Evolutionary conservation across 163 green algal species (phyloP).

Genomic region (Coccomyxa subellipsoidea): DNA sequence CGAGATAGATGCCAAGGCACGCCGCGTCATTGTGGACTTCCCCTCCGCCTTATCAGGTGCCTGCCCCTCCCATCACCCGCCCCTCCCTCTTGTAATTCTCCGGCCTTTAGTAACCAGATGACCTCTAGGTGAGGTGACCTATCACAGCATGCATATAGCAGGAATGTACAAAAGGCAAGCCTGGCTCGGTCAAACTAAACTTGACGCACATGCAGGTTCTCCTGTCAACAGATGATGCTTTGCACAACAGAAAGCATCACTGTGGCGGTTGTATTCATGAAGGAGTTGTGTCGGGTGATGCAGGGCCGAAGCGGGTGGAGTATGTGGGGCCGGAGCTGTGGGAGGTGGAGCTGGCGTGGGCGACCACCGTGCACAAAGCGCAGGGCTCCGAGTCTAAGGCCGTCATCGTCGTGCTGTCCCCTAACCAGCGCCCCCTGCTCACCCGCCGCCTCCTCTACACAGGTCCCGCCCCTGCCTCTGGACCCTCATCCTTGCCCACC

Average conservation of each 20-base stretch:
- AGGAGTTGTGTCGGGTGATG: neutral
- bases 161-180: too few species aligned
- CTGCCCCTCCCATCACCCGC: neutral
- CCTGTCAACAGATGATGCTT: too few species aligned
- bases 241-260: too few species aligned
- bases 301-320: constrained; percentile 2
- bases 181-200: too few species aligned
- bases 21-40: constrained; percentile 30
- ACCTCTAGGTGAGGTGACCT: too few species aligned
- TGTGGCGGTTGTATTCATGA: too few species aligned
- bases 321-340: constrained; percentile 36
- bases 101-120: too few species aligned
- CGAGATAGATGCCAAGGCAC: constrained; percentile 4
- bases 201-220: too few species aligned
- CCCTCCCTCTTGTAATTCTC: neutral
- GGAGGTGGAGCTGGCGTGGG: constrained; percentile 70
- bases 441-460: constrained; percentile 79
- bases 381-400: constrained; percentile 76
- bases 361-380: constrained; percentile 85
- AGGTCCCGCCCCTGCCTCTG: constrained; percentile 21
- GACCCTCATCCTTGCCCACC: neutral
- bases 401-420: constrained; percentile 69
- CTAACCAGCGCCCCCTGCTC: constrained; percentile 48
- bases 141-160: too few species aligned
- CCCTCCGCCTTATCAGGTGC: neutral